phyloP scores from a whole-genome alignment of 192 early-diverging fungal genomes.

The Backusella circina region DNA sequence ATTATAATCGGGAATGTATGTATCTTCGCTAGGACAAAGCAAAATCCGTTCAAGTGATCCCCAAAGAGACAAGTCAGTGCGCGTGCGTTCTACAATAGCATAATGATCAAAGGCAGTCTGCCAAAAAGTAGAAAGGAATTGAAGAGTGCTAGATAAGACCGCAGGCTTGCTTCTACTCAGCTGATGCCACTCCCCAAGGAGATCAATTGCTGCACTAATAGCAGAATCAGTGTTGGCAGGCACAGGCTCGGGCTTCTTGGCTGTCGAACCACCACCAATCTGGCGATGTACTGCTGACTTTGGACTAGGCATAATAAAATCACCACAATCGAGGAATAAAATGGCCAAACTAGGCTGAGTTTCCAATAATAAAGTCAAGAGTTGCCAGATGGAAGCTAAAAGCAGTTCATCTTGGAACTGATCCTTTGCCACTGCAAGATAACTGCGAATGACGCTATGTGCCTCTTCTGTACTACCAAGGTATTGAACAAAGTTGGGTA shows the following conservation, averaged over 20 bases:
- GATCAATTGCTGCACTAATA: constrained; percentile 35
- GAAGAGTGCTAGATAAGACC: constrained; percentile 37
- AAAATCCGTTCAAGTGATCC: constrained; percentile 34
- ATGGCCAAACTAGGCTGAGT: constrained; percentile 44
- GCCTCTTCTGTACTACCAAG: constrained; percentile 43
- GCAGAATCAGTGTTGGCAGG: constrained; percentile 24
- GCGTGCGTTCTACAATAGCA: constrained; percentile 34
- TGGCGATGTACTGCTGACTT: constrained; percentile 23
- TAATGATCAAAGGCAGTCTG: constrained; percentile 40
- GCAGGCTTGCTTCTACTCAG: constrained; percentile 31
- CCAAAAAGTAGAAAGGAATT: constrained; percentile 48
- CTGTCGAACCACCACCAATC: background rate
- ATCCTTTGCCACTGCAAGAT: constrained; percentile 17
- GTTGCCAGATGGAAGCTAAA: constrained; percentile 40
- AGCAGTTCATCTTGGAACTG: constrained; percentile 14
- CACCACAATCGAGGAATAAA: constrained; percentile 33
- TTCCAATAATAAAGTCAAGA: constrained; percentile 43
- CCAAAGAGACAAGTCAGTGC: constrained; percentile 45
- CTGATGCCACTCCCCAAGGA: constrained; percentile 31
- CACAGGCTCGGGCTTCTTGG: background rate
- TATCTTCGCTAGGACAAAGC: constrained; percentile 6
- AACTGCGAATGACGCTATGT: constrained; percentile 28
- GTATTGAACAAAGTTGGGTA: constrained; percentile 43
- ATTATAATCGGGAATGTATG: no score
- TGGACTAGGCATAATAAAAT: constrained; percentile 28